Evolutionary conservation across 768 basidiomycete genomes (phyloP), one percentile per base, ranked within the genome.

Genomic region (Xerocomus spinulosus): DNA sequence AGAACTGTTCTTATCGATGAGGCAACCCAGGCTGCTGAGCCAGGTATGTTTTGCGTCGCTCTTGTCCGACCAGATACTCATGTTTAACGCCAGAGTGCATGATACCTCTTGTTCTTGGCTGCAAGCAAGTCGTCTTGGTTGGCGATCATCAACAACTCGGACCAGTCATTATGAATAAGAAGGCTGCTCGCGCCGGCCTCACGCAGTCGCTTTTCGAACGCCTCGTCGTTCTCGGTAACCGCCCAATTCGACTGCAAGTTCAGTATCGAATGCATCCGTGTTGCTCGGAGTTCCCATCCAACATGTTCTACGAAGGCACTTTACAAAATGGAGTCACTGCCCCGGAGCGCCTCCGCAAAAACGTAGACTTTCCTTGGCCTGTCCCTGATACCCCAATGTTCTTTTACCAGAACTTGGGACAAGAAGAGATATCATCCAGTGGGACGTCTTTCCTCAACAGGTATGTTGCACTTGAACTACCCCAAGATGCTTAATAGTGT

Each of bases 221-320:
- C 37, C 85, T 99, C 39, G 93, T 99, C 53, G 78, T 97, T 37
- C 85, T 98, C 49, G 85, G 86, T 26, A 99, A 99, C 68, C 81
- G 93, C 24, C 96, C 96, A 18, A 99, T 99, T 62, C 92, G 96
- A 46, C 82, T 99, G 24, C 95, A 98, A 70, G 96, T 99, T 24
- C 96, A 99, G 69, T 99, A 99, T 64, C 94, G 96, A 68, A 99
- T 99, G 96, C 96, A 99, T 66, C 96, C 96, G 8, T 98, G 95
- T 67, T 76, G 98, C 44, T 98, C 96, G 36, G 94, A 98, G 70
- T 99, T 99, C 74, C 95, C 96, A 3, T 95, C 92, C 50, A 99
- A 99, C 70, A 99, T 99, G 96, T 98, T 99, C 74, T 99, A 99
- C 68, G 96, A 99, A 65, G 96, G 96, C 20, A 95, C 95, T 0